Conservation (phyloP, 2,329 filamentous ascomycete genomes). For the Colletotrichum euphorbiae region DNA sequence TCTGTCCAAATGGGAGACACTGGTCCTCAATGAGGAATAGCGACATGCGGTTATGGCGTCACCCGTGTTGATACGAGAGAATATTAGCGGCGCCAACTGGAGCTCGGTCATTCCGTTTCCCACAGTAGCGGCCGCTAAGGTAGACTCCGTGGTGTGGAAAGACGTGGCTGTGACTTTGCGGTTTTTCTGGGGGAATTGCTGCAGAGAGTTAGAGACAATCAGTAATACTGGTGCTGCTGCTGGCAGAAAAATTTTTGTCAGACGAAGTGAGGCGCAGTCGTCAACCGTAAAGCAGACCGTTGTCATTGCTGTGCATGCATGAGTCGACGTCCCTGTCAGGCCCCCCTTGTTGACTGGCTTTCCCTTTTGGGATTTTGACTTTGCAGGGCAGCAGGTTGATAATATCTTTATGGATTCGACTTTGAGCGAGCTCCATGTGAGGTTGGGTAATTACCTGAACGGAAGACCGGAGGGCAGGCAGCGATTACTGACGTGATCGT, state of each 20-base stretch:
- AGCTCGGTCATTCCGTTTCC: slow-evolving; percentile 39
- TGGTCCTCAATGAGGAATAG: slow-evolving; percentile 33
- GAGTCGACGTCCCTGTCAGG: slow-evolving; percentile 36
- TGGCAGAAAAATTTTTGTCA: slow-evolving; percentile 25
- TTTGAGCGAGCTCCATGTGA: too few relatives aligned
- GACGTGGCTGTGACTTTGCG: slow-evolving; percentile 30
- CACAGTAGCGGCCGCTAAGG: slow-evolving; percentile 39
- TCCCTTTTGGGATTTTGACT: slow-evolving; percentile 39
- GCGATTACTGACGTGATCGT: too few relatives aligned
- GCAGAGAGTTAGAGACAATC: slow-evolving; percentile 23
- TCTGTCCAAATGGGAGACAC: slow-evolving; percentile 9
- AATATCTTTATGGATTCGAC: too few relatives aligned
- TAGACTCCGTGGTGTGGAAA: slow-evolving; percentile 33
- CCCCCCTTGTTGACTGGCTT: slow-evolving; percentile 31
- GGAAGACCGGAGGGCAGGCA: too few relatives aligned
- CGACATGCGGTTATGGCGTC: slow-evolving; percentile 39
- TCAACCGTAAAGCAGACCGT: slow-evolving; percentile 33
- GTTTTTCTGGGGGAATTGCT: slow-evolving; percentile 33
- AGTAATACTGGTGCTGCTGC: neutral
- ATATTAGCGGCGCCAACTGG: slow-evolving; percentile 36
- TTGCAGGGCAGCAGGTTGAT: slow-evolving; percentile 14
- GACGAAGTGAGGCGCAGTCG: slow-evolving; percentile 37
- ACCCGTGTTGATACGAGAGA: slow-evolving; percentile 39
- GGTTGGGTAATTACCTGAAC: too few relatives aligned
- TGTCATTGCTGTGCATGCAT: slow-evolving; percentile 37